phyloP scores from a whole-genome alignment of 2,329 filamentous ascomycete genomes.

The Trichoderma endophyticum region DNA sequence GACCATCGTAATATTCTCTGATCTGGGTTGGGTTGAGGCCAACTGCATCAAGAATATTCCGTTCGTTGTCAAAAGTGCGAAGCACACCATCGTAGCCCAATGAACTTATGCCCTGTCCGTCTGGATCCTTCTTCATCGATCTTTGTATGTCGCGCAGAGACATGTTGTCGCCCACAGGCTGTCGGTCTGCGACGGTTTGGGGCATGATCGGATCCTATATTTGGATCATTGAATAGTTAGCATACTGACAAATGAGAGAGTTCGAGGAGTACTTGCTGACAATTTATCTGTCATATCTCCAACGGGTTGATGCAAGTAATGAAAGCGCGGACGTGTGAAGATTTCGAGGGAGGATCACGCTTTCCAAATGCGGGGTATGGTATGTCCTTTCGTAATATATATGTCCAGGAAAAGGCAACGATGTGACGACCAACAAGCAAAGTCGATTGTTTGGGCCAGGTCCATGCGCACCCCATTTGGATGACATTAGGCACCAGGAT shows the following conservation, averaged over 20 bases:
- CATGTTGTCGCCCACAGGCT: not conserved
- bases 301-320: not conserved
- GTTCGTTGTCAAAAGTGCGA: not conserved
- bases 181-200: not conserved
- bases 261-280: not conserved
- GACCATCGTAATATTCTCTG: not conserved
- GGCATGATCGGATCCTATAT: not conserved
- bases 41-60: not conserved
- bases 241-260: not conserved
- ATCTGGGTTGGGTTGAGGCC: not conserved
- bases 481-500: not conserved
- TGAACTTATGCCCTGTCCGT: not conserved
- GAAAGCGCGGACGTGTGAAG: not conserved
- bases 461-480: not conserved
- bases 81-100: not conserved
- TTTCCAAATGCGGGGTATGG: not conserved
- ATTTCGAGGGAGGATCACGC: not conserved
- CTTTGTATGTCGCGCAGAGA: not conserved
- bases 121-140: not conserved
- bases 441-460: not conserved
- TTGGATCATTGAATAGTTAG: not conserved
- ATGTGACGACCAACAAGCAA: not conserved
- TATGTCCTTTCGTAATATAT: not conserved
- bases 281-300: not conserved
- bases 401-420: not conserved